Conservation (phyloP, 108 stramenopile species). For the Bacterosira constricta region DNA sequence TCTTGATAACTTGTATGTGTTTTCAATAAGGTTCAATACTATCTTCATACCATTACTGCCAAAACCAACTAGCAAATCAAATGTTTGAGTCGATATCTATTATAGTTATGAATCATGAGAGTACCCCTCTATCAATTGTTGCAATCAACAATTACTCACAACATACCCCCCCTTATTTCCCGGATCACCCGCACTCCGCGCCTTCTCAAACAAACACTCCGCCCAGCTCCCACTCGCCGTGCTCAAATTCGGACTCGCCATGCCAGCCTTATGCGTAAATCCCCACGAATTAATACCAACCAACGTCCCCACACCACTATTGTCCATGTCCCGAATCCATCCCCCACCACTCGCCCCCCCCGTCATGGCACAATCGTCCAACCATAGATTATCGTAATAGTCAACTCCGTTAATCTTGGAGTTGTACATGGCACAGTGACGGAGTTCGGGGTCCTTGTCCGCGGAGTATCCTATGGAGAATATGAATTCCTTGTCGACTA, state of each 20-base stretch:
- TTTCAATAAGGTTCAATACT: too few species aligned
- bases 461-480: constrained; percentile 27
- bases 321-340: constrained; percentile 15
- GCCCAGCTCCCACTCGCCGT: constrained; percentile 30
- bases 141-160: constrained; percentile 1
- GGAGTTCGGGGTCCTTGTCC: constrained; percentile 27
- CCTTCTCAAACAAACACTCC: constrained; percentile 27
- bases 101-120: too few species aligned
- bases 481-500: constrained; percentile 1
- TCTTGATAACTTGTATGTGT: too few species aligned
- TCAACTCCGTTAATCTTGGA: constrained; percentile 9
- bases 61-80: too few species aligned
- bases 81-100: too few species aligned
- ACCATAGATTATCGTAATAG: constrained; percentile 25
- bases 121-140: too few species aligned
- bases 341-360: constrained; percentile 32
- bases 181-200: constrained; percentile 21
- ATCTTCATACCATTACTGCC: too few species aligned
- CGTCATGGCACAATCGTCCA: constrained; percentile 14
- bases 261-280: constrained; percentile 18
- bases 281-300: constrained; percentile 35
- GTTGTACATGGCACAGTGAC: constrained; percentile 16
- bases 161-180: constrained; percentile 11
- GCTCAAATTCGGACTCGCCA: constrained; percentile 27
- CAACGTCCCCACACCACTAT: constrained; percentile 20